Evolutionary conservation across 2,329 filamentous ascomycete genomes (phyloP).

Genomic region (Huntiella savannae): DNA sequence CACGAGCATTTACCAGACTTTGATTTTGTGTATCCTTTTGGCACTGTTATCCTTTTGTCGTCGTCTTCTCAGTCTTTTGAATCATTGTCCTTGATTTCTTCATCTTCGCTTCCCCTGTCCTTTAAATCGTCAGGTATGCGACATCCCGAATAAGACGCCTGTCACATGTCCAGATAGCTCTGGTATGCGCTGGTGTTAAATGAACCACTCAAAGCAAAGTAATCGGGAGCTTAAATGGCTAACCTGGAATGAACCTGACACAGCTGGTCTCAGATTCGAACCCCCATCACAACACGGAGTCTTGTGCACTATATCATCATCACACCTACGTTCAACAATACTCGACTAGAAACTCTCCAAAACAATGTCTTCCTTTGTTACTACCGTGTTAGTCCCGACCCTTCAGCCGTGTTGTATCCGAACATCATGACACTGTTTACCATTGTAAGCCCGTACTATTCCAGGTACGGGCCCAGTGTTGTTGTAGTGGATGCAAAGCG

Average conservation of each 20-base stretch:
- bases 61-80: too few species aligned
- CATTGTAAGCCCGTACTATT: constrained; percentile 2
- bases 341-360: background rate
- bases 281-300: too few species aligned
- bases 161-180: too few species aligned
- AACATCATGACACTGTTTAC: constrained; percentile 11
- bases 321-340: too few species aligned
- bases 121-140: too few species aligned
- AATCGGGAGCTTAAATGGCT: background rate
- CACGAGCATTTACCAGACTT: too few species aligned
- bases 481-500: constrained; percentile 1
- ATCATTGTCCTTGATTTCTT: too few species aligned
- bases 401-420: background rate
- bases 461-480: background rate
- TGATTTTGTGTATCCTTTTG: too few species aligned
- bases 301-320: background rate
- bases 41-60: too few species aligned
- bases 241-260: background rate
- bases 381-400: constrained; percentile 22
- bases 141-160: too few species aligned
- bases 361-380: constrained; percentile 24
- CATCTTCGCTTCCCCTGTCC: too few species aligned
- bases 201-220: constrained; percentile 3
- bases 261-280: too few species aligned
- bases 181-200: constrained; percentile 1